These are phyloP conservation scores for Penicillium fimorum DNA, from an alignment of 495 filamentous ascomycete genomes.

Conservation along the genomic window DNA sequence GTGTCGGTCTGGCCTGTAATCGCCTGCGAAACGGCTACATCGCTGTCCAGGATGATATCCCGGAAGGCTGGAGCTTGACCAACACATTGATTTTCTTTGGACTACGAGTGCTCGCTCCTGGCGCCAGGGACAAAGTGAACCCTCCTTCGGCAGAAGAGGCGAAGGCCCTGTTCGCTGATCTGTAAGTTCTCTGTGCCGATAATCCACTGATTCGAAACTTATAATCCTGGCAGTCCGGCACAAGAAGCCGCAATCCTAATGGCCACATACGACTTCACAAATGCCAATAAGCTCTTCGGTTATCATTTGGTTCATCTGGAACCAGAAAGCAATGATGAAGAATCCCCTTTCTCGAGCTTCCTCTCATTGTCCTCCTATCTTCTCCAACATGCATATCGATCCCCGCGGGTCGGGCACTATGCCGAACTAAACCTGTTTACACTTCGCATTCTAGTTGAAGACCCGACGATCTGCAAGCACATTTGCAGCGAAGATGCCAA, in stretches of 20 bases:
- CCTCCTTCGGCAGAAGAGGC: conserved; percentile 66
- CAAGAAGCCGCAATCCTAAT: conserved; percentile 76
- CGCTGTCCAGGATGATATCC: conserved; percentile 86
- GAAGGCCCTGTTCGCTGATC: conserved; percentile 69
- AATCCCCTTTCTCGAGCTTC: conserved; percentile 77
- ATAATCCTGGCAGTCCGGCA: conserved; percentile 59
- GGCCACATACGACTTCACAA: conserved; percentile 87
- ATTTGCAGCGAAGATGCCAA: conserved; percentile 81
- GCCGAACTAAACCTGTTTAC: conserved; percentile 78
- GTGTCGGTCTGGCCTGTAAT: conserved; percentile 68
- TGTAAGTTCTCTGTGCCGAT: conserved; percentile 46
- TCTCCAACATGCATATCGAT: conserved; percentile 88
- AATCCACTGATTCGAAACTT: conserved; percentile 16
- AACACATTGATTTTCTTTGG: conserved; percentile 83
- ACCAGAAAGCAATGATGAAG: conserved; percentile 60
- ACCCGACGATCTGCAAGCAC: conserved; percentile 76
- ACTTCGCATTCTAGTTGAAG: conserved; percentile 84
- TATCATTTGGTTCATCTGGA: conserved; percentile 69
- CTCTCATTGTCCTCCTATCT: conserved; percentile 90
- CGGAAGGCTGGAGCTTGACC: conserved; percentile 83
- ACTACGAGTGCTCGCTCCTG: conserved; percentile 70
- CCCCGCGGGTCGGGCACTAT: conserved; percentile 72
- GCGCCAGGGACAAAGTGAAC: conserved; percentile 52
- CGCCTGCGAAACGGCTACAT: conserved; percentile 71
- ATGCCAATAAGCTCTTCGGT: conserved; percentile 94